Evolutionary conservation across 768 basidiomycete genomes (phyloP).

Genomic region (Leccinum subgranulosum): DNA sequence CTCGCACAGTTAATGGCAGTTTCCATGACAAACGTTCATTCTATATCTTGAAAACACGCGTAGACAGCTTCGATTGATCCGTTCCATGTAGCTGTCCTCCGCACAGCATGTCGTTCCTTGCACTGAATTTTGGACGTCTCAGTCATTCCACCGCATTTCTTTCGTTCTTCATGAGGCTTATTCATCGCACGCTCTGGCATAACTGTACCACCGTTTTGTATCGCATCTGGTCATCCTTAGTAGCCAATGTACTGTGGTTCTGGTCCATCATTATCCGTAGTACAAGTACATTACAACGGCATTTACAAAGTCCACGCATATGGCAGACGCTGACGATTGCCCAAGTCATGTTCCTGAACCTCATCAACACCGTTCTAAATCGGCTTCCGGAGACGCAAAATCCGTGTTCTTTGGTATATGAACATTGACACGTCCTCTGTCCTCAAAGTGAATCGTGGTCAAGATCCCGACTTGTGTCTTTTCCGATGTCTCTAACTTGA

Average conservation of each 20-base stretch:
- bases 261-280: not conserved
- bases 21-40: slow-evolving; percentile 4
- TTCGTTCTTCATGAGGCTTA: not conserved
- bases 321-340: not conserved
- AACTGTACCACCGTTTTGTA: slow-evolving; percentile 18
- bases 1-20: not conserved
- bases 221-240: not conserved
- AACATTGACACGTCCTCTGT: not conserved
- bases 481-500: slow-evolving; percentile 18
- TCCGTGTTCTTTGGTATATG: slow-evolving; percentile 1
- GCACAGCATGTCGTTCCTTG: slow-evolving; percentile 5
- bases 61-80: not conserved
- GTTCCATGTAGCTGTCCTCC: not conserved
- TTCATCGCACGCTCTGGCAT: not conserved
- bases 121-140: slow-evolving; percentile 1
- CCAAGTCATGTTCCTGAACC: not conserved
- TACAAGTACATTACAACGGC: not conserved
- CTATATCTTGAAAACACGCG: slow-evolving; percentile 5
- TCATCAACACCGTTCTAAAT: slow-evolving; percentile 1
- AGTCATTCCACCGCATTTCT: not conserved
- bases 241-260: not conserved
- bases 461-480: slow-evolving; percentile 9
- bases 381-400: not conserved
- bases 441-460: slow-evolving; percentile 18
- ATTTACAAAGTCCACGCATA: not conserved